These are phyloP conservation scores for Elsinoe fawcettii DNA, from an alignment of 2,329 filamentous ascomycete species.

Conservation along the genomic window DNA sequence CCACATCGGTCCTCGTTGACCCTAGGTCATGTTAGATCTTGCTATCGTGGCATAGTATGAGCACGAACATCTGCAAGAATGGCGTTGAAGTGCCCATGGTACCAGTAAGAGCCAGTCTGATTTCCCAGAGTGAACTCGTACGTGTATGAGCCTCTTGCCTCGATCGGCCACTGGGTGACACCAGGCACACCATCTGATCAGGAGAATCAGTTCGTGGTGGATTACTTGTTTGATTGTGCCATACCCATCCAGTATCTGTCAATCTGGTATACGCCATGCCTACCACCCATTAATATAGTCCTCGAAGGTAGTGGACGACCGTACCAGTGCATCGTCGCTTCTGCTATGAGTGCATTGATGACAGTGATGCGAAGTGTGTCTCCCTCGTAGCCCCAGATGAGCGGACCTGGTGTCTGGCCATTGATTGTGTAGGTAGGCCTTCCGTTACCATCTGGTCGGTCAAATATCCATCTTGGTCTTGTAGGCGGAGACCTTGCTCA, in stretches of 20 bases:
- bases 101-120: slow-evolving; percentile 19
- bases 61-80: slow-evolving; percentile 17
- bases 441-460: slow-evolving; percentile 18
- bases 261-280: slow-evolving; percentile 11
- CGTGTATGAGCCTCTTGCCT: slow-evolving; percentile 18
- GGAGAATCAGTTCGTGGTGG: background rate
- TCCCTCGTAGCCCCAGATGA: slow-evolving; percentile 40
- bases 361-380: slow-evolving; percentile 38
- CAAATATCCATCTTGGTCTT: too few species aligned
- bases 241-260: slow-evolving; percentile 11
- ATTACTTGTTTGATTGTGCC: background rate
- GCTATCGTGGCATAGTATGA: background rate
- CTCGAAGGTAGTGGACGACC: background rate
- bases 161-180: slow-evolving; percentile 22
- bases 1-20: slow-evolving; percentile 19
- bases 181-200: slow-evolving; percentile 19
- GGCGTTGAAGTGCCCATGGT: slow-evolving; percentile 20
- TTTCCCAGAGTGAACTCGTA: slow-evolving; percentile 20
- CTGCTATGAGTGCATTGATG: slow-evolving; percentile 31
- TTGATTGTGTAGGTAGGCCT: slow-evolving; percentile 26
- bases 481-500: too few species aligned
- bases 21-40: background rate
- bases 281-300: background rate
- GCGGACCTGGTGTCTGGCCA: slow-evolving; percentile 38
- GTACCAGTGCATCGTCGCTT: slow-evolving; percentile 20